phyloP scores from a whole-genome alignment of 306 rosid genomes.

The Medicago truncatula region MtrunA17r5.0-ANR NC_053045.1:55794001-55794500 shows the following conservation, averaged over 20 bases:
- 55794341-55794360: background rate
- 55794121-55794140: conserved; percentile 53
- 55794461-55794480: background rate
- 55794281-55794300: background rate
- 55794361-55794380: background rate
- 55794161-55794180: conserved; percentile 3
- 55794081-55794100: conserved; percentile 74
- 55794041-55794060: conserved; percentile 97
- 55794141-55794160: conserved; percentile 16
- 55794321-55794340: no score
- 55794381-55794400: background rate
- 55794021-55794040: conserved; percentile 79
- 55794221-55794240: background rate
- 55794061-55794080: conserved; percentile 95
- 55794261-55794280: conserved; percentile 6
- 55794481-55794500: background rate
- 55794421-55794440: background rate
- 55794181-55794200: conserved; percentile 8
- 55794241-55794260: conserved; percentile 14
- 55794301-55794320: background rate
- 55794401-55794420: background rate
- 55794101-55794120: conserved; percentile 65
- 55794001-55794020: conserved; percentile 82
- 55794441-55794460: background rate
- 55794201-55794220: background rate